A percentile compares a stretch with the other conserved stretches of the same genome.
Evolutionary conservation across 2,329 filamentous ascomycete genomes (phyloP).

Genomic region (Chalara sp.): DNA sequence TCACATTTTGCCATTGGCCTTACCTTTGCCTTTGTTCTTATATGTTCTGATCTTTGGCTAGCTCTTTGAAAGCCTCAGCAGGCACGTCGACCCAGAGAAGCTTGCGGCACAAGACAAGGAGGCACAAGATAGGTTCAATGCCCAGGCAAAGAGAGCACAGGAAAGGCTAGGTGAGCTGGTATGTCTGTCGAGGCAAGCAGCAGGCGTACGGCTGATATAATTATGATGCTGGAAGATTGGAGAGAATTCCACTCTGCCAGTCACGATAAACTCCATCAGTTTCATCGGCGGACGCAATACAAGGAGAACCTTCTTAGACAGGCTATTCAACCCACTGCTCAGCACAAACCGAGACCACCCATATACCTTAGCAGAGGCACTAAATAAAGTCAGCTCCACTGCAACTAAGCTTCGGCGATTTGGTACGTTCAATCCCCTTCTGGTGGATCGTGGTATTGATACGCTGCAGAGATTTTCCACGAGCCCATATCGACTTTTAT

Average conservation of each 20-base stretch:
- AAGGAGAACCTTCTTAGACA: slow-evolving; percentile 75
- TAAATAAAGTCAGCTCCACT: slow-evolving; percentile 63
- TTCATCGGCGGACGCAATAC: slow-evolving; percentile 79
- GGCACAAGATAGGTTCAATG: slow-evolving; percentile 37
- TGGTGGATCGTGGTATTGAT: slow-evolving; percentile 11
- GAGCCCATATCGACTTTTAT: slow-evolving; percentile 76
- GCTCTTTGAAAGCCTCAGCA: slow-evolving; percentile 19
- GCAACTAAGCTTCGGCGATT: slow-evolving; percentile 73
- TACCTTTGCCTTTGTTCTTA: no score
- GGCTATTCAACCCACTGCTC: slow-evolving; percentile 72
- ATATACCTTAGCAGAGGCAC: slow-evolving; percentile 74
- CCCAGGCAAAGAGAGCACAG: slow-evolving; percentile 41
- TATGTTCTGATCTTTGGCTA: not conserved
- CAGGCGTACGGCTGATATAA: slow-evolving; percentile 3
- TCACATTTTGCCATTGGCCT: no score
- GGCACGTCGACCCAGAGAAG: slow-evolving; percentile 47
- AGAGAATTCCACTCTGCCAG: slow-evolving; percentile 78
- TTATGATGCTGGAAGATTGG: slow-evolving; percentile 47
- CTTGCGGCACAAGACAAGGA: slow-evolving; percentile 53
- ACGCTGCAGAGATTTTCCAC: slow-evolving; percentile 70
- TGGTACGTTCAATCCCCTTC: slow-evolving; percentile 46
- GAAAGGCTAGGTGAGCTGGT: slow-evolving; percentile 60
- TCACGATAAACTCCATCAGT: slow-evolving; percentile 79
- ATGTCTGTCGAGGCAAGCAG: slow-evolving; percentile 17
- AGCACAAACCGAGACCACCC: slow-evolving; percentile 56